A percentile compares a stretch with the other conserved stretches of the same genome.
Conservation (phyloP, 2,329 filamentous ascomycete genomes). For the Magnaporthales sp. region DNA sequence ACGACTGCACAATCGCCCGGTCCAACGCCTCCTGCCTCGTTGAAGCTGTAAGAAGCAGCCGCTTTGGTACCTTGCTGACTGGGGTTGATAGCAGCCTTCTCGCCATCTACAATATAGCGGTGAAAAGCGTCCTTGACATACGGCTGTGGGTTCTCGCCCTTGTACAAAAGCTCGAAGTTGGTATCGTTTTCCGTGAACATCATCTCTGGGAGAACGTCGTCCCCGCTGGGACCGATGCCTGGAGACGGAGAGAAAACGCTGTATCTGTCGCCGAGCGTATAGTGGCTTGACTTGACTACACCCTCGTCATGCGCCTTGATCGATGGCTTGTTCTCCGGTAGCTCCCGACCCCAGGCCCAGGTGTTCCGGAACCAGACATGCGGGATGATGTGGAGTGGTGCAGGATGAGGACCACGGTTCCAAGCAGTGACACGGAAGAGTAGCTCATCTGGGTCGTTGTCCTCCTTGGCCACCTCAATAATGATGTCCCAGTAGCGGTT, state of each 20-base stretch:
- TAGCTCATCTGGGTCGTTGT: constrained; percentile 83
- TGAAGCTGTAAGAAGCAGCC: constrained; percentile 87
- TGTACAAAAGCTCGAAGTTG: constrained; percentile 72
- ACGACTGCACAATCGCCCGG: constrained; percentile 95
- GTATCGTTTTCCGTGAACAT: constrained; percentile 96
- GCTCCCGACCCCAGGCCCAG: constrained; percentile 86
- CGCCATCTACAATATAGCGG: constrained; percentile 70
- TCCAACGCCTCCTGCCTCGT: constrained; percentile 76
- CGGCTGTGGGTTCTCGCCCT: constrained; percentile 65
- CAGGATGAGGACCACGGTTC: constrained; percentile 86
- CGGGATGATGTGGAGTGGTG: constrained; percentile 85
- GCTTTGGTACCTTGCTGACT: constrained; percentile 74
- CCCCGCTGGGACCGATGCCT: constrained; percentile 65
- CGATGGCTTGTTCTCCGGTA: constrained; percentile 68
- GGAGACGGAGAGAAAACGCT: constrained; percentile 84
- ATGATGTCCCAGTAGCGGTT: constrained; percentile 94
- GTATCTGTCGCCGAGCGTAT: constrained; percentile 73
- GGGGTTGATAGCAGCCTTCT: constrained; percentile 78
- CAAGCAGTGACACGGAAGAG: constrained; percentile 93
- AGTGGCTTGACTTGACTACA: constrained; percentile 68
- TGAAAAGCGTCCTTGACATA: constrained; percentile 98
- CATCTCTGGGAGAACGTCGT: constrained; percentile 77
- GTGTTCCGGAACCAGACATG: constrained; percentile 98
- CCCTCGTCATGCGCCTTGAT: constrained; percentile 59
- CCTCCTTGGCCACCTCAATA: constrained; percentile 92